phyloP scores from a whole-genome alignment of 805 yeast species.

The Lachancea kluyveri region DNA sequence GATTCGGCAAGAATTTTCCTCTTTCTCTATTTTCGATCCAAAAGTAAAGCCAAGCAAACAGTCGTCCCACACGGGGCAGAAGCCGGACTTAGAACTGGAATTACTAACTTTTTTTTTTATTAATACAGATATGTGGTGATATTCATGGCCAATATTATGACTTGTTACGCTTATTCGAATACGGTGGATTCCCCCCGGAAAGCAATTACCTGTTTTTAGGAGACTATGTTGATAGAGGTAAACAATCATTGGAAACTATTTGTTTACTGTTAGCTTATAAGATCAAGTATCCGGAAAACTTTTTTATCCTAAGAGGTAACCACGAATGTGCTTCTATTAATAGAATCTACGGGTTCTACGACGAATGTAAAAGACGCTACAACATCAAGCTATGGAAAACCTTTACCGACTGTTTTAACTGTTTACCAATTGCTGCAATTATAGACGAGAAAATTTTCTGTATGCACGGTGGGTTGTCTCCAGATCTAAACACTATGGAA shows the following conservation, averaged over 20 bases:
- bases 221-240: conserved; percentile 98
- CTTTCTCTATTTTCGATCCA: too few relatives aligned
- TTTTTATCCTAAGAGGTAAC: conserved; percentile 93
- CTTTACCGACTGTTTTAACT: conserved; percentile 96
- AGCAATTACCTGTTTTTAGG: conserved; percentile 94
- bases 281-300: conserved; percentile 97
- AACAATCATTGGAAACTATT: conserved; percentile 93
- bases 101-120: conserved; percentile 13
- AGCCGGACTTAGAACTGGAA: too few relatives aligned
- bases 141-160: conserved; percentile 98
- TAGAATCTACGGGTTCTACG: conserved; percentile 96
- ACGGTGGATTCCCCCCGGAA: conserved; percentile 99
- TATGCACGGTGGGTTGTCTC: conserved; percentile 98
- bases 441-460: conserved; percentile 97
- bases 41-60: too few relatives aligned
- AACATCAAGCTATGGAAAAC: conserved; percentile 98
- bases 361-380: conserved; percentile 97
- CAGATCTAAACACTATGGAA: conserved; percentile 96
- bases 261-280: conserved; percentile 91
- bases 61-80: too few relatives aligned
- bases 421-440: conserved; percentile 97
- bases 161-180: conserved; percentile 88
- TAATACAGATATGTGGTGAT: conserved; percentile 76
- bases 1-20: too few relatives aligned
- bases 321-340: conserved; percentile 98